Evolutionary conservation across 1,139 yeast genomes (phyloP).

Genomic region (Suhomyces taliae): DNA sequence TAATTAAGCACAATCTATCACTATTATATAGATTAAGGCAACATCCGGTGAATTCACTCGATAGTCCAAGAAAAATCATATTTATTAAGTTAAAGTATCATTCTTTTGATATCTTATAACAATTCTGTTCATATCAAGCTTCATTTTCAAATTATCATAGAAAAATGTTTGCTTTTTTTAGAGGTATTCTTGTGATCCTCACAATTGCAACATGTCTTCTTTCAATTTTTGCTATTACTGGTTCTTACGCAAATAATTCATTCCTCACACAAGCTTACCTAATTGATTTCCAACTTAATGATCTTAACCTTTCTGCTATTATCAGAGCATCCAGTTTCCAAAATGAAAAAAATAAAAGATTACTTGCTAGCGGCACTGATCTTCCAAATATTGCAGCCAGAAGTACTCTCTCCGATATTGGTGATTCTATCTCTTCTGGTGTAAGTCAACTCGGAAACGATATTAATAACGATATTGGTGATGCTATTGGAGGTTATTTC

Average conservation of each 20-base stretch:
- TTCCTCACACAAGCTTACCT: conserved; percentile 40
- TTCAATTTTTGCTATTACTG: conserved; percentile 42
- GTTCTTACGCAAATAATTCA: conserved; percentile 38
- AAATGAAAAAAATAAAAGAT: conserved; percentile 10
- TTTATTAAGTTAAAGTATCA: too few relatives aligned
- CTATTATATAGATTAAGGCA: too few relatives aligned
- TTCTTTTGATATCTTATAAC: too few relatives aligned
- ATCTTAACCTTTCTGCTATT: conserved; percentile 34
- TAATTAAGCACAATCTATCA: too few relatives aligned
- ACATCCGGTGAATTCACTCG: too few relatives aligned
- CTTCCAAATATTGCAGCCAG: neutral
- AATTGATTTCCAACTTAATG: conserved; percentile 37
- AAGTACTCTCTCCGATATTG: conserved; percentile 4
- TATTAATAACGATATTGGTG: neutral
- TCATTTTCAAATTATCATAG: neutral
- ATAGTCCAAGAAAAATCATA: too few relatives aligned
- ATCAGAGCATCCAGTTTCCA: conserved; percentile 19
- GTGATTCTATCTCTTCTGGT: conserved; percentile 3
- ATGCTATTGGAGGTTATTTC: conserved; percentile 30
- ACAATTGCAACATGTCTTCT: conserved; percentile 37
- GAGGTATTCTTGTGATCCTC: conserved; percentile 35
- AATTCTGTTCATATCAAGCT: too few relatives aligned
- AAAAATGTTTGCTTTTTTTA: conserved; percentile 33
- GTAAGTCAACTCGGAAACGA: neutral
- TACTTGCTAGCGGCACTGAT: conserved; percentile 1